phyloP scores from a whole-genome alignment of 345 rosid species.

The Noccaea caerulescens region DNA sequence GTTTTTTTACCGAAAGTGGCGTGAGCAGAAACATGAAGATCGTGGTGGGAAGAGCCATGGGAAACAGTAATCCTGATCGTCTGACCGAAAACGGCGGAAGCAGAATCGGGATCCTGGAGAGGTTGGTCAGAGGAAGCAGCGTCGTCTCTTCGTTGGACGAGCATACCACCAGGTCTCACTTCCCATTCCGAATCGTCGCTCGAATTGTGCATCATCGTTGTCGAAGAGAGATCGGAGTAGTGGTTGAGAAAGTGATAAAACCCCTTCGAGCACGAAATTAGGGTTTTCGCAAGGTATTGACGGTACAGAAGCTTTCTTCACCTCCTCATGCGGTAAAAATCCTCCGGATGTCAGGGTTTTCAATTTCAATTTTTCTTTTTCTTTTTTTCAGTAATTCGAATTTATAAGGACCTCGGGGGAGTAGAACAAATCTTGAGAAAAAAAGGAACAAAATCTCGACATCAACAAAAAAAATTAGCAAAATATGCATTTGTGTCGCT shows the following conservation, averaged over 20 bases:
- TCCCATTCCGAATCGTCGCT: constrained; percentile 51
- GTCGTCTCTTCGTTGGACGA: constrained; percentile 60
- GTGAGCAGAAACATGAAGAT: constrained; percentile 53
- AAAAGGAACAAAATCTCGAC: background rate
- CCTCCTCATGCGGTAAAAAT: constrained; percentile 13
- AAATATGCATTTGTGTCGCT: background rate
- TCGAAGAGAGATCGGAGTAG: constrained; percentile 4
- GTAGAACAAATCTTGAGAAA: background rate
- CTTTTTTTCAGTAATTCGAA: background rate
- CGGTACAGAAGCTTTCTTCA: background rate
- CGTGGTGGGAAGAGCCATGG: constrained; percentile 56
- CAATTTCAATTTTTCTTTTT: background rate
- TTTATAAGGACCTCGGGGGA: background rate
- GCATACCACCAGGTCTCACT: constrained; percentile 61
- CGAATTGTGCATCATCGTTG: constrained; percentile 35
- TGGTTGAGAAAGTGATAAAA: background rate
- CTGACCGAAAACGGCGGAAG: constrained; percentile 41
- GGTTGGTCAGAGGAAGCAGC: constrained; percentile 32
- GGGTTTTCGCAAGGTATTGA: constrained; percentile 33
- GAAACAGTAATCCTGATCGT: constrained; percentile 52
- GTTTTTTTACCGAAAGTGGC: constrained; percentile 63
- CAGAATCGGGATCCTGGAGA: constrained; percentile 38
- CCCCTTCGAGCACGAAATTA: constrained; percentile 12
- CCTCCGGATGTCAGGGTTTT: background rate
- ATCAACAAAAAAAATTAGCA: background rate